Evolutionary conservation across 495 filamentous ascomycete species (phyloP).

Genomic region (Neurospora tetraspora): DNA sequence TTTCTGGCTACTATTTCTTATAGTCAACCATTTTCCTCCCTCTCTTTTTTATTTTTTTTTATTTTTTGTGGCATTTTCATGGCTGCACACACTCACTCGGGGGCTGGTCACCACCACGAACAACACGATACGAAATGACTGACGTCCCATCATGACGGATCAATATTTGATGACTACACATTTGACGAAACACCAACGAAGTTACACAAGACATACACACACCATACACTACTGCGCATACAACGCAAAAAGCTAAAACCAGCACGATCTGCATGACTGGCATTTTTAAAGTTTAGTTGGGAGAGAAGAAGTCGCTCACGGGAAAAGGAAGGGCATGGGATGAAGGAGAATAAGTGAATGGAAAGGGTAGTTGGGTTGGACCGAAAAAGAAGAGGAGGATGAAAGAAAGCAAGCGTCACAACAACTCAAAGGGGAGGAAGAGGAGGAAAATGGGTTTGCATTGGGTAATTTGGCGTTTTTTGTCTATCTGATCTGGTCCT

Average conservation of each 20-base stretch:
- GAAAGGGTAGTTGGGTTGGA: neutral
- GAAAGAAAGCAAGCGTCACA: neutral
- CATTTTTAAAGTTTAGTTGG: neutral
- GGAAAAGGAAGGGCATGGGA: neutral
- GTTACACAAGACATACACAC: neutral
- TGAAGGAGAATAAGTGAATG: neutral
- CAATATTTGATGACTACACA: slow-evolving; percentile 1
- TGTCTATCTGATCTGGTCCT: neutral
- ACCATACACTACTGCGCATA: neutral
- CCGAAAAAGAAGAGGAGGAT: neutral
- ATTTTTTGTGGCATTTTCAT: neutral
- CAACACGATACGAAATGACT: slow-evolving; percentile 13
- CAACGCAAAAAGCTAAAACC: neutral
- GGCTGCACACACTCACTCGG: slow-evolving; percentile 4
- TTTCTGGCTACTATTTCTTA: neutral
- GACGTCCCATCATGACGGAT: slow-evolving; percentile 11
- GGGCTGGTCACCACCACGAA: slow-evolving; percentile 7
- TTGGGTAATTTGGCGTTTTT: neutral
- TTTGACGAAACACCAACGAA: neutral
- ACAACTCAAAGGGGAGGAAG: neutral
- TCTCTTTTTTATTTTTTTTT: neutral
- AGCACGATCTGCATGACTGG: slow-evolving; percentile 14
- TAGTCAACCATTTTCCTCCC: neutral
- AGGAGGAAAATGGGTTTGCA: neutral
- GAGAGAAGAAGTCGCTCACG: neutral